Percentiles rank a stretch among this genome's conserved stretches.
phyloP scores from a whole-genome alignment of 768 basidiomycete genomes.

The Russula brevipes region DNA sequence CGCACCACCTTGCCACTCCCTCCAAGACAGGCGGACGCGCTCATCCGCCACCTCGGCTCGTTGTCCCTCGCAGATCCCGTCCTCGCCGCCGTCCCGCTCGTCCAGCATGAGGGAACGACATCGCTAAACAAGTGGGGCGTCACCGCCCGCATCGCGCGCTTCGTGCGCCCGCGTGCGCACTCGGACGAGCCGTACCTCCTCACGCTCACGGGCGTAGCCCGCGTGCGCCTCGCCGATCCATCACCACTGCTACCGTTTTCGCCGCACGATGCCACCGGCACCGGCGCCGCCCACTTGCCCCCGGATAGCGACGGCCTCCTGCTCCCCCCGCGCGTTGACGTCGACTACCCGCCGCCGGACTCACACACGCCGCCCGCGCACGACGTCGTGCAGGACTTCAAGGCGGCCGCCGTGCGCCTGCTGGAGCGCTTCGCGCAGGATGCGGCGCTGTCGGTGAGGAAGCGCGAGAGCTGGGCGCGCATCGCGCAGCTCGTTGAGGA shows the following conservation, averaged over 20 bases:
- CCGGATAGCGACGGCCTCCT: slow-evolving; percentile 35
- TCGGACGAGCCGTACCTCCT: slow-evolving; percentile 61
- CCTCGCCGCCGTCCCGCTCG: slow-evolving; percentile 60
- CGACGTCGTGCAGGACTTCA: slow-evolving; percentile 62
- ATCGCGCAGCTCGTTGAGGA: slow-evolving; percentile 71
- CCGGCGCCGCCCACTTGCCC: too few species aligned
- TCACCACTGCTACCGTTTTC: slow-evolving; percentile 29
- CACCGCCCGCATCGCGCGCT: slow-evolving; percentile 64
- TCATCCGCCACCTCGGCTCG: slow-evolving; percentile 63
- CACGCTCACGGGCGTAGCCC: slow-evolving; percentile 65
- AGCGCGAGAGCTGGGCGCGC: slow-evolving; percentile 64
- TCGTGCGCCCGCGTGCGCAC: slow-evolving; percentile 56
- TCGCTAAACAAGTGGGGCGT: slow-evolving; percentile 54
- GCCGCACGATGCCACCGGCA: too few species aligned
- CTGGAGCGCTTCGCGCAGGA: slow-evolving; percentile 57
- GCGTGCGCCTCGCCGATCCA: slow-evolving; percentile 48
- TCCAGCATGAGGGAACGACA: slow-evolving; percentile 28
- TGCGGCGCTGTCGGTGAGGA: slow-evolving; percentile 36
- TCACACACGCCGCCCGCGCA: slow-evolving; percentile 42
- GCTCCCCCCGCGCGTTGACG: slow-evolving; percentile 27
- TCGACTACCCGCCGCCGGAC: slow-evolving; percentile 33
- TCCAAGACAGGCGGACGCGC: slow-evolving; percentile 53
- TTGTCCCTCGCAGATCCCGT: slow-evolving; percentile 65
- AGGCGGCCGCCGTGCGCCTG: slow-evolving; percentile 57
- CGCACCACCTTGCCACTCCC: slow-evolving; percentile 64